A percentile compares a stretch with the other conserved stretches of the same genome.
Conservation (phyloP, 176 grass and related monocot genomes). For the Oryza brachyantha region DNA sequence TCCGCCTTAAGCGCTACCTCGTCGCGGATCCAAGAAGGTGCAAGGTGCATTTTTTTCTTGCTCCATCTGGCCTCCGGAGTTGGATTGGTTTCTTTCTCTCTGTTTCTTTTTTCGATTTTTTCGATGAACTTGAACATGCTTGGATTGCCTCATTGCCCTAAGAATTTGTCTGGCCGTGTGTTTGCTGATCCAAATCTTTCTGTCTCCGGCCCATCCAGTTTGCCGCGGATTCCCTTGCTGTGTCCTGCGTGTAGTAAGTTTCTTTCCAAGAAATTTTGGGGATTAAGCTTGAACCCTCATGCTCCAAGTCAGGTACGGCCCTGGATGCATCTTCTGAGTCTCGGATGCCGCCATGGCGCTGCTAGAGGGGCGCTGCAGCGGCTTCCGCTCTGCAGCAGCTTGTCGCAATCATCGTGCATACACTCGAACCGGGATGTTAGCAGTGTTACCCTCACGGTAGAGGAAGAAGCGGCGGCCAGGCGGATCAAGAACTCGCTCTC, state of each 20-base stretch:
- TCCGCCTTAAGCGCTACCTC: background rate
- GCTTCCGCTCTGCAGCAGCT: slow-evolving; percentile 15
- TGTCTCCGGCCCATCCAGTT: background rate
- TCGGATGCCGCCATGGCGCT: slow-evolving; percentile 8
- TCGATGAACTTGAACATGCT: background rate
- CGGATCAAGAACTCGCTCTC: slow-evolving; percentile 55
- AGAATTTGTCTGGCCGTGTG: no score
- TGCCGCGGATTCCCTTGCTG: background rate
- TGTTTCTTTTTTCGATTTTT: background rate
- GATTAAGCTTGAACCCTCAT: background rate
- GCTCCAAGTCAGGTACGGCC: background rate
- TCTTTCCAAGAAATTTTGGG: background rate
- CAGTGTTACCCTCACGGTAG: slow-evolving; percentile 16
- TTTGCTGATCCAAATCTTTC: background rate
- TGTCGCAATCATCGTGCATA: background rate
- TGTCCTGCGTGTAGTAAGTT: background rate
- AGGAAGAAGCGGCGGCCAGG: slow-evolving; percentile 34
- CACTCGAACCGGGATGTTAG: background rate
- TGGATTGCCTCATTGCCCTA: no score
- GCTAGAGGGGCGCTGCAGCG: background rate
- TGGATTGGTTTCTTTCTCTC: background rate
- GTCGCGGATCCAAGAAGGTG: background rate
- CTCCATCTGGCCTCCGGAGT: background rate
- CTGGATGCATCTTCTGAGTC: slow-evolving; percentile 15
- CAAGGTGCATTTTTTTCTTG: background rate